Evolutionary conservation across 1,139 yeast genomes (phyloP), one percentile per base, ranked within the genome.

Genomic region (Tardiomyces blankii): DNA sequence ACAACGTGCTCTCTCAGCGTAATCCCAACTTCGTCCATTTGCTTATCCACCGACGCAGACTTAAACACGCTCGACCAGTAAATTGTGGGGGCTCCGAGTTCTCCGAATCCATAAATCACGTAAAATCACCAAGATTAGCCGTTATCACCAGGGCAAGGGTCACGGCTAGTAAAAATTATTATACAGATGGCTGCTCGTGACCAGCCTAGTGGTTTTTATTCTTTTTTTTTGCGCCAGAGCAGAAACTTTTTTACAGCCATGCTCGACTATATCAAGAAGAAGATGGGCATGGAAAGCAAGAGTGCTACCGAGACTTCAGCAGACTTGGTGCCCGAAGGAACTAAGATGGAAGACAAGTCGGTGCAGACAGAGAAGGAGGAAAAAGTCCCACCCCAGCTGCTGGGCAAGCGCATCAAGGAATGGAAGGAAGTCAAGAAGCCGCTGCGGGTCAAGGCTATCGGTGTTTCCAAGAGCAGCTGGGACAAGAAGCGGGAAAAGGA

Each of bases 401-500:
- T 30, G 35, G 35, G 35, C 35, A 30, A 30, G 66, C 41, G 35
- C 16, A 30, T 30, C 9, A 60, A 61, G 45, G 53, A 51, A 40
- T 67, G 72, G 72, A 67, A 67, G 51, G 59, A 55, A 18, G 49
- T 52, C 18, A 65, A 67, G 49, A 56, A 53, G 44, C 67, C 69
- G 2, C 42, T 62, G 40, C 49, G 68, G 42, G 49, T 53, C 14
- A 48, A 51, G 21, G 51, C 59, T 1, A 48, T 56, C 16, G 64
- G 66, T 2, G 53, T 57, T 3, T 47, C 51, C 14, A 55, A 52
- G 42, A 53, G 58, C n/a, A 44, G 62, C 14, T 67, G 70, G 69
- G 70, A 61, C 7, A 54, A 55, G 45, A 59, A 63, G 45, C 54
- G 57, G 40, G 53, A 56, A 45, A 61, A 61, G 44, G 55, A 59